phyloP scores from a whole-genome alignment of 2,329 filamentous ascomycete genomes.

The Iodosphaeria phyllophila region DNA sequence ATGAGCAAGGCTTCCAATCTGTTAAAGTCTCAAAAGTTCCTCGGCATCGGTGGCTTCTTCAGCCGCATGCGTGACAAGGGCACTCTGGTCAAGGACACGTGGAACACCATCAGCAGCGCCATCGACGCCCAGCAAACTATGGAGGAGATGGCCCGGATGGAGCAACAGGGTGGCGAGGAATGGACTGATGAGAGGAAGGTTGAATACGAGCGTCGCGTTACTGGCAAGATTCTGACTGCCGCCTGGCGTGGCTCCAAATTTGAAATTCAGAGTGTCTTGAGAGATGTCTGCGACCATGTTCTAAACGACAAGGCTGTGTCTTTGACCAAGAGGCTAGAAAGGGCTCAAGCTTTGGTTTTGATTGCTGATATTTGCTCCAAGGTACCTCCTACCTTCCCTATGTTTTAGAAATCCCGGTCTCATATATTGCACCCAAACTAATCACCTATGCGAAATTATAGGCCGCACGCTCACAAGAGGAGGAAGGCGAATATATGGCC shows the following conservation, averaged over 20 bases:
- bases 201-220: slow-evolving; percentile 89
- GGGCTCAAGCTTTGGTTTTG: slow-evolving; percentile 75
- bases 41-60: slow-evolving; percentile 92
- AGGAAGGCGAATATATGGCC: slow-evolving; percentile 96
- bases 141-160: slow-evolving; percentile 95
- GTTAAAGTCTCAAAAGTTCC: slow-evolving; percentile 89
- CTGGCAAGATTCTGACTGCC: slow-evolving; percentile 92
- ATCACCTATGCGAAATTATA: slow-evolving; percentile 16
- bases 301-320: slow-evolving; percentile 64
- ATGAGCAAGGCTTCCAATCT: slow-evolving; percentile 71
- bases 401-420: slow-evolving; percentile 2
- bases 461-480: slow-evolving; percentile 79
- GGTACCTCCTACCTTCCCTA: slow-evolving; percentile 29
- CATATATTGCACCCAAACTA: slow-evolving; percentile 6
- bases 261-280: slow-evolving; percentile 88
- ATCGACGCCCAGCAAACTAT: slow-evolving; percentile 97
- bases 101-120: slow-evolving; percentile 90
- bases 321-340: slow-evolving; percentile 70
- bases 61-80: slow-evolving; percentile 90
- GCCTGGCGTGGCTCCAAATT: slow-evolving; percentile 95
- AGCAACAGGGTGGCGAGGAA: slow-evolving; percentile 85
- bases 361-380: slow-evolving; percentile 79
- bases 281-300: slow-evolving; percentile 84
- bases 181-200: slow-evolving; percentile 97
- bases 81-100: slow-evolving; percentile 90